A percentile compares a stretch with the other conserved stretches of the same genome.
Conservation (phyloP, 805 yeast genomes). For the Wickerhamiella spandovensis region DNA sequence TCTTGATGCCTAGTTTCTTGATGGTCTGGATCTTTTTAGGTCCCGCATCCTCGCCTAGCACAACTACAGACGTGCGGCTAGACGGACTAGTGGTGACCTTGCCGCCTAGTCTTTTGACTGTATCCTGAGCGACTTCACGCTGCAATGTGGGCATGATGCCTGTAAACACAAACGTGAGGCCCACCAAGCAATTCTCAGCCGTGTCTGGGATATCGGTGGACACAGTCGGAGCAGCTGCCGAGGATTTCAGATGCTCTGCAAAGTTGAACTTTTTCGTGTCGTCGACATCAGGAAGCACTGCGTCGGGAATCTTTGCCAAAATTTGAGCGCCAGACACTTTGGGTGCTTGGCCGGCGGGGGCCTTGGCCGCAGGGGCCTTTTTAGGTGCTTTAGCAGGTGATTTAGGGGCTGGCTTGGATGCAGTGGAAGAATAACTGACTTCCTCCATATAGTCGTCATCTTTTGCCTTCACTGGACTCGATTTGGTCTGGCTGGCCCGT, state of each 20-base stretch:
- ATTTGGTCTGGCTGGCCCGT: background rate
- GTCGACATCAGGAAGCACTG: conserved; percentile 40
- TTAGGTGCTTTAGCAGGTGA: too few relatives aligned
- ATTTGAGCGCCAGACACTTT: conserved; percentile 37
- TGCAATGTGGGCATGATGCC: conserved; percentile 74
- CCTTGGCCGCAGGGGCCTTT: too few relatives aligned
- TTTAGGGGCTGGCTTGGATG: background rate
- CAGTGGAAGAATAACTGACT: background rate
- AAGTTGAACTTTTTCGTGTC: conserved; percentile 40
- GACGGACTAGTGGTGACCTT: conserved; percentile 72
- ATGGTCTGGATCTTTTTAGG: conserved; percentile 85
- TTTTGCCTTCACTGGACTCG: background rate
- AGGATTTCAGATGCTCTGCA: conserved; percentile 39
- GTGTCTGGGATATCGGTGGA: conserved; percentile 57
- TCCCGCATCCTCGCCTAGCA: conserved; percentile 91
- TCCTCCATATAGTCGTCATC: background rate
- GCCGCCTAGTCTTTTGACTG: conserved; percentile 84
- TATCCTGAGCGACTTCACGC: conserved; percentile 57
- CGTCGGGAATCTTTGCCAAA: conserved; percentile 57
- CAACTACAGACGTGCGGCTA: conserved; percentile 75
- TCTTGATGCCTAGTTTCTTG: conserved; percentile 56
- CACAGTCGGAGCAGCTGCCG: conserved; percentile 13
- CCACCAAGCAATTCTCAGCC: conserved; percentile 71
- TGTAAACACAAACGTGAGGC: conserved; percentile 85
- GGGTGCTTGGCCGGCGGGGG: background rate